These are phyloP conservation scores for Clavispora fructus DNA, from an alignment of 805 yeast genomes.

Conservation along the genomic window DNA sequence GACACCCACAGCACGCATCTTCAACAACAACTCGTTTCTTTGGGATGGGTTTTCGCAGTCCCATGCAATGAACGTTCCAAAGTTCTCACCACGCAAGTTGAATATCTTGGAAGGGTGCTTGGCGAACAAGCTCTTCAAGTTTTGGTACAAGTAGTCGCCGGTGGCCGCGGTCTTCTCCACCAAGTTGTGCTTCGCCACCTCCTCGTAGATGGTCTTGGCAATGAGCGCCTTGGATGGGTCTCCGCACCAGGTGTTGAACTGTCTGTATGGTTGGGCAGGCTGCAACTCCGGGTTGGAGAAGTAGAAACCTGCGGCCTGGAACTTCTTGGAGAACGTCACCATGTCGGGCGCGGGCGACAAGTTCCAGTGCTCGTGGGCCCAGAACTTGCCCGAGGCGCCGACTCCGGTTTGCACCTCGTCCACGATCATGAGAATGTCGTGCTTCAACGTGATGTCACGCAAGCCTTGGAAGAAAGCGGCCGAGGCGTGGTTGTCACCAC, in stretches of 20 bases:
- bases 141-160: slow-evolving; percentile 49
- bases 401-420: slow-evolving; percentile 77
- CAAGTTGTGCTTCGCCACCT: slow-evolving; percentile 45
- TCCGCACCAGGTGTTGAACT: slow-evolving; percentile 77
- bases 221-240: slow-evolving; percentile 65
- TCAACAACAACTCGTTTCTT: slow-evolving; percentile 44
- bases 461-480: slow-evolving; percentile 56
- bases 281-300: slow-evolving; percentile 54
- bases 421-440: slow-evolving; percentile 55
- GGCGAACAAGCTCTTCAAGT: slow-evolving; percentile 34
- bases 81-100: slow-evolving; percentile 57
- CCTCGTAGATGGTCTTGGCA: slow-evolving; percentile 56
- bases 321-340: slow-evolving; percentile 67
- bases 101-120: slow-evolving; percentile 38
- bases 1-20: slow-evolving; percentile 48
- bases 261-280: slow-evolving; percentile 60
- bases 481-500: slow-evolving; percentile 72
- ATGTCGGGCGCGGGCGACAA: slow-evolving; percentile 60
- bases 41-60: slow-evolving; percentile 40
- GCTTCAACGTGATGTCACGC: slow-evolving; percentile 53
- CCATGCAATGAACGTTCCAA: slow-evolving; percentile 66
- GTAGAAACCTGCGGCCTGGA: slow-evolving; percentile 70
- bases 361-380: slow-evolving; percentile 71
- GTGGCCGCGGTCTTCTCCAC: slow-evolving; percentile 44
- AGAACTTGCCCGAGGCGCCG: slow-evolving; percentile 66